Percentiles rank a stretch among this genome's conserved stretches.
Conservation (phyloP, 331 rosid species). For the Arachis monticola region DNA sequence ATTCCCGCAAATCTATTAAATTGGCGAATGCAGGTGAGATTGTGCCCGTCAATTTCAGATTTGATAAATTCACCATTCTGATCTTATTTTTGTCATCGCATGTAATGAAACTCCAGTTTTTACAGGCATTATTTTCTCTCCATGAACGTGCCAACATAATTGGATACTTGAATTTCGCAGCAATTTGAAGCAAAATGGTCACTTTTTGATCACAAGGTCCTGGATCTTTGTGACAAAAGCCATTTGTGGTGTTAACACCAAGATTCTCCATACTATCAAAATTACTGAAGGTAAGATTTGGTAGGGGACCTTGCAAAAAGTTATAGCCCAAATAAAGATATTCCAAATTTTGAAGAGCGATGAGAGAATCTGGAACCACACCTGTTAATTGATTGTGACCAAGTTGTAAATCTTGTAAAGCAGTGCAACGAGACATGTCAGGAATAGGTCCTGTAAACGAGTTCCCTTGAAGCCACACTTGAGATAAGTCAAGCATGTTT, state of each 20-base stretch:
- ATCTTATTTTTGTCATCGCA: background rate
- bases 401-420: slow-evolving; percentile 22
- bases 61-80: background rate
- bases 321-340: background rate
- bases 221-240: background rate
- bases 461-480: background rate
- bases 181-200: background rate
- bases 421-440: background rate
- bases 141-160: background rate
- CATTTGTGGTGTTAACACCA: background rate
- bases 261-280: background rate
- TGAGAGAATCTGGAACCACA: slow-evolving; percentile 9
- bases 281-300: background rate
- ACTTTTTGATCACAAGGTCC: background rate
- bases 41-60: background rate
- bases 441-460: slow-evolving; percentile 16
- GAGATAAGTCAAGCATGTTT: background rate
- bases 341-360: background rate
- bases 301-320: slow-evolving; percentile 11
- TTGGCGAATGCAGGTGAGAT: background rate
- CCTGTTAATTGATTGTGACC: slow-evolving; percentile 8
- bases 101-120: background rate
- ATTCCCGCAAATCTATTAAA: background rate
- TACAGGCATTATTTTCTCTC: background rate
- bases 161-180: background rate